Base-by-base conservation (phyloP, 225 moss, liverwort and hornwort species). In the Lunularia cruciata region DNA sequence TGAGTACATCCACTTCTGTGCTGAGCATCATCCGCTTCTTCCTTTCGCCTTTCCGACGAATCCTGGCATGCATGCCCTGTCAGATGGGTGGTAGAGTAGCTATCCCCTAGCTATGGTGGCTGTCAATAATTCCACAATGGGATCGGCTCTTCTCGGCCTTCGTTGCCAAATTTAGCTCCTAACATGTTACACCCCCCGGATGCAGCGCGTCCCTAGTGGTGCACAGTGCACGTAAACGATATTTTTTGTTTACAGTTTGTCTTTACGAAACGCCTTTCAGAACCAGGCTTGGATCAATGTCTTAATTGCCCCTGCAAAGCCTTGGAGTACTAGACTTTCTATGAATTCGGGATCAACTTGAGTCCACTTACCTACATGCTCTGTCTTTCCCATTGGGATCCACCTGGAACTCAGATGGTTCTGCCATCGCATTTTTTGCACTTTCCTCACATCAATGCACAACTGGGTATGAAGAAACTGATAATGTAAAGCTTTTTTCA, bases 401-500 rank as follows among this genome's bases (percentile, higher is more conserved):
- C 54, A 54, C 54, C 54, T 27, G 54, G 54, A 54, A 54, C 54
- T 54, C 22, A 54, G 26, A 26, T 25, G 54, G 54, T 6, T 43
- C 43, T 43, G 43, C 54, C 27, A 27, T 54, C 4, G 54, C 54
- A 51, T 8, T 20, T n/a, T n/a, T 20, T 22, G 51, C n/a, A n/a
- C 51, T 20, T 51, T 51, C 25, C n/a, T 23, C 1, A 2, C 43
- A 10, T 16, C 11, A 43, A 43, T 43, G 22, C n/a, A 25, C 52
- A 53, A 8, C 12, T 53, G 52, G 8, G 22, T 23, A 52, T 22
- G 23, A 28, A 14, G 54, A 11, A n/a, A n/a, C n/a, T n/a, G n/a
- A n/a, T n/a, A n/a, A n/a, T n/a, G n/a, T n/a, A n/a, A n/a, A 54
- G 22, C 54, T 28, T 23, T 54, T 54, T n/a, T n/a, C n/a, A n/a